Evolutionary conservation across 176 grass and related monocot species (phyloP).

Genomic region (Dactylis glomerata): DNA sequence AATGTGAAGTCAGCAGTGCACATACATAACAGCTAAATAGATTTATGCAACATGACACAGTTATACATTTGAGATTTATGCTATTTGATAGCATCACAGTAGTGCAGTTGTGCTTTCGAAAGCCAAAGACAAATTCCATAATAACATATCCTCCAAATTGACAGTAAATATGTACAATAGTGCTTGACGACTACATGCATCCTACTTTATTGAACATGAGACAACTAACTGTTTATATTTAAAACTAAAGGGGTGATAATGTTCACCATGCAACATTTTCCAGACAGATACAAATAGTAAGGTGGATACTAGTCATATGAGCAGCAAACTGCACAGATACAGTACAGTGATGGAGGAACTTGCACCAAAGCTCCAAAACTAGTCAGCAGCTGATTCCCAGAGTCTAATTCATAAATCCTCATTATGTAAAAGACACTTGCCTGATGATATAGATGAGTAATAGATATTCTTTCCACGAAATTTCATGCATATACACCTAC

Average conservation of each 20-base stretch:
- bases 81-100: background rate
- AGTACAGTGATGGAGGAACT: conserved; percentile 1
- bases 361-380: background rate
- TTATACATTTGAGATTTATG: too few relatives aligned
- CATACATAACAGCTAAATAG: too few relatives aligned
- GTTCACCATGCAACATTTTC: background rate
- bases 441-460: background rate
- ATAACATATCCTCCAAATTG: background rate
- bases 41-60: too few relatives aligned
- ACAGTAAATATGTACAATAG: background rate
- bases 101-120: background rate
- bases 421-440: background rate
- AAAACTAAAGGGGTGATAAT: background rate
- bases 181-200: background rate
- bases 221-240: background rate
- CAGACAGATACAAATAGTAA: conserved; percentile 3
- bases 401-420: background rate
- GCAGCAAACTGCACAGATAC: conserved; percentile 18
- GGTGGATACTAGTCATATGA: background rate
- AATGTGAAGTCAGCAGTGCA: too few relatives aligned
- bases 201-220: background rate
- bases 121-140: background rate
- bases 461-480: background rate
- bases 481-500: conserved; percentile 24
- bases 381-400: background rate